A percentile compares a stretch with the other conserved stretches of the same genome.
Conservation (phyloP, 1,139 yeast genomes). For the Groenewaldozyma auringiensis region DNA sequence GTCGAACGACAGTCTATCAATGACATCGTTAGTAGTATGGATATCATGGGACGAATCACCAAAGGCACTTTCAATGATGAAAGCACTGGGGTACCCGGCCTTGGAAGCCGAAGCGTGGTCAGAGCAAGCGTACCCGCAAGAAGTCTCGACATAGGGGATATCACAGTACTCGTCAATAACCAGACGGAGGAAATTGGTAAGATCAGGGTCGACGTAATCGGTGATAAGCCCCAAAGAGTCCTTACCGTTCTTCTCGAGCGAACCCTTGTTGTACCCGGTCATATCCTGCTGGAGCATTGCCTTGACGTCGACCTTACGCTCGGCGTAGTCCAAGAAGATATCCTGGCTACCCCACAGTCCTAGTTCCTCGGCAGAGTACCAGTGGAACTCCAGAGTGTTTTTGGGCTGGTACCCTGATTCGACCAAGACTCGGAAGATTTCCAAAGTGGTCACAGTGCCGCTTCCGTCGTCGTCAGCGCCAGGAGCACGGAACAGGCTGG, state of each 20-base stretch:
- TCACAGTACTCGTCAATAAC: conserved; percentile 53
- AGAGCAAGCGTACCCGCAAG: conserved; percentile 89
- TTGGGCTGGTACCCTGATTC: conserved; percentile 46
- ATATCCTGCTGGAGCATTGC: conserved; percentile 93
- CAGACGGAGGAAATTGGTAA: conserved; percentile 56
- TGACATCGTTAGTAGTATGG: conserved; percentile 72
- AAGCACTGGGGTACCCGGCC: conserved; percentile 76
- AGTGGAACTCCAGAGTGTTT: conserved; percentile 84
- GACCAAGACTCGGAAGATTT: conserved; percentile 59
- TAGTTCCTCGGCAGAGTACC: conserved; percentile 92
- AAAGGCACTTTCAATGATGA: conserved; percentile 71
- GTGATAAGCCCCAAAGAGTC: conserved; percentile 75
- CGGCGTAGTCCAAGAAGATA: conserved; percentile 52
- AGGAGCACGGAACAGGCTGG: conserved; percentile 68
- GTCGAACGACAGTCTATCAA: conserved; percentile 66
- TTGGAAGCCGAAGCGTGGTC: conserved; percentile 85
- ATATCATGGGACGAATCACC: conserved; percentile 56
- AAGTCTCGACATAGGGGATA: conserved; percentile 64
- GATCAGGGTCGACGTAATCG: conserved; percentile 57
- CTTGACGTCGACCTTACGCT: conserved; percentile 45
- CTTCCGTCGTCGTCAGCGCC: conserved; percentile 97
- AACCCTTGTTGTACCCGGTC: conserved; percentile 73
- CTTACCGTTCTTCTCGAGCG: conserved; percentile 47
- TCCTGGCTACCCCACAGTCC: conserved; percentile 85
- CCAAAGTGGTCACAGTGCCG: conserved; percentile 74